These are phyloP conservation scores for Leptodermis oblonga DNA, from an alignment of 257 asterid genomes.

Conservation along the genomic window DNA sequence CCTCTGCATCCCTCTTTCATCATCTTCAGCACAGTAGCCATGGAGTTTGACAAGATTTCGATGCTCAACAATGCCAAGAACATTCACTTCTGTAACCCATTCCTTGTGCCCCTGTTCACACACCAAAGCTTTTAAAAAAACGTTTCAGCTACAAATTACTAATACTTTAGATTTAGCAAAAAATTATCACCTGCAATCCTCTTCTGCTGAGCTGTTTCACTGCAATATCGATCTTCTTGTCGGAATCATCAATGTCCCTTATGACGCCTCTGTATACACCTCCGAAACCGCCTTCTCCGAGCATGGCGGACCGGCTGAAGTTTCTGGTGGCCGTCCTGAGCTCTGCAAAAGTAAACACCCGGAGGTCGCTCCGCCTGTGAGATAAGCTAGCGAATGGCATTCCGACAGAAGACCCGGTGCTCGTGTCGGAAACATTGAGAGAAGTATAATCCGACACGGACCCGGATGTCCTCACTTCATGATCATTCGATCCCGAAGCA, in stretches of 20 bases:
- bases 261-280: slow-evolving; percentile 65
- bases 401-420: slow-evolving; percentile 59
- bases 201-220: slow-evolving; percentile 93
- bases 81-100: slow-evolving; percentile 91
- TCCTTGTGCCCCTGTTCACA: slow-evolving; percentile 80
- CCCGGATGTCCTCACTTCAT: slow-evolving; percentile 44
- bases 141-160: not conserved
- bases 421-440: slow-evolving; percentile 53
- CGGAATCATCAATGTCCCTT: slow-evolving; percentile 34
- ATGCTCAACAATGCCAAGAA: slow-evolving; percentile 80
- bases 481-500: slow-evolving; percentile 47
- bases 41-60: slow-evolving; percentile 76
- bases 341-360: slow-evolving; percentile 56
- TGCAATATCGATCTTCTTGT: slow-evolving; percentile 53
- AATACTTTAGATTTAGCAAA: not conserved
- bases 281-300: slow-evolving; percentile 93
- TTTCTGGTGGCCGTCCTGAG: slow-evolving; percentile 64
- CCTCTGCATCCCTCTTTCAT: slow-evolving; percentile 87
- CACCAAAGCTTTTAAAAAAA: not conserved
- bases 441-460: slow-evolving; percentile 53
- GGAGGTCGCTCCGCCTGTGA: slow-evolving; percentile 47
- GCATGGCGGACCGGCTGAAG: slow-evolving; percentile 73
- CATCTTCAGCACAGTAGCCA: slow-evolving; percentile 88
- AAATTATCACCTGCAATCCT: slow-evolving; percentile 73
- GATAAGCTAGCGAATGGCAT: slow-evolving; percentile 51